These are phyloP conservation scores for Pseudoneurospora amorphoporcata DNA, from an alignment of 495 filamentous ascomycete species.

Conservation along the genomic window DNA sequence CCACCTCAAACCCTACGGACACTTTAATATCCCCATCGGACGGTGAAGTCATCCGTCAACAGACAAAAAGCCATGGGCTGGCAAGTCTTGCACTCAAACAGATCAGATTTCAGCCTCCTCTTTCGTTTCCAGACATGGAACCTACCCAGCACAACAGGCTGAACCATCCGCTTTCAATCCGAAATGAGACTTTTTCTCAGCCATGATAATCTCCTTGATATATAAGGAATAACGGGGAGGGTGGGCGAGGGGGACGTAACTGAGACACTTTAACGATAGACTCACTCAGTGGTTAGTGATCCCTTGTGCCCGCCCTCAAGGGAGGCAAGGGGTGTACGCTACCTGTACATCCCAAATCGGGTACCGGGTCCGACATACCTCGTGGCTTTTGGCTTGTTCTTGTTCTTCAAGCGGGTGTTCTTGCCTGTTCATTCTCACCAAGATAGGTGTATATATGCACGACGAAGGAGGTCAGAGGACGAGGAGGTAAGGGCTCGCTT, in stretches of 20 bases:
- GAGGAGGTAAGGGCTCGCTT: not conserved
- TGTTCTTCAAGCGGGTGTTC: not conserved
- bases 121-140: not conserved
- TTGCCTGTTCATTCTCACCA: not conserved
- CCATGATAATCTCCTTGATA: not conserved
- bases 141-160: not conserved
- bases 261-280: not conserved
- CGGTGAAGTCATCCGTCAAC: not conserved
- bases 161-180: not conserved
- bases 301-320: not conserved
- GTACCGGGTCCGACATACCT: not conserved
- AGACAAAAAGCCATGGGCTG: not conserved
- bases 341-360: not conserved
- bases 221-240: not conserved
- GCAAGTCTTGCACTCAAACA: not conserved
- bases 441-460: not conserved
- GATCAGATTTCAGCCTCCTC: not conserved
- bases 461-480: not conserved
- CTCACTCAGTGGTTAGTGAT: not conserved
- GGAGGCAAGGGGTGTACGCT: not conserved
- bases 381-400: not conserved
- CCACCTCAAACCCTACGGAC: not conserved
- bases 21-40: not conserved
- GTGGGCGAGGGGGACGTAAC: not conserved
- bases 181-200: not conserved